A percentile compares a stretch with the other conserved stretches of the same genome.
These are phyloP conservation scores for Xylaria sp. DNA, from an alignment of 2,329 filamentous ascomycete species.

Conservation along the genomic window DNA sequence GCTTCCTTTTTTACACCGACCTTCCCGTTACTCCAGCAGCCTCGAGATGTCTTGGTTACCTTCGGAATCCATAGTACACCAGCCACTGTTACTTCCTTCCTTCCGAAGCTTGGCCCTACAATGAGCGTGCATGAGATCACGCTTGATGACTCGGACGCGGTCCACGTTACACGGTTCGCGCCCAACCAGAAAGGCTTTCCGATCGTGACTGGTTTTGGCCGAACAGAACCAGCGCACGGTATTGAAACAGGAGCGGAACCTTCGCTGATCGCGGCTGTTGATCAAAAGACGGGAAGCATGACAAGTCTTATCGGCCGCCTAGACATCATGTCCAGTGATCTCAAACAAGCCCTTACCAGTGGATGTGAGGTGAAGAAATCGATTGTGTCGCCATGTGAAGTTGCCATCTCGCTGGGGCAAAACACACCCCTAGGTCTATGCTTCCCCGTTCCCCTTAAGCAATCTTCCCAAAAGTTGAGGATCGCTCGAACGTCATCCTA, in stretches of 20 bases:
- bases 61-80: neutral
- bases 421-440: slow-evolving; percentile 41
- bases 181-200: slow-evolving; percentile 22
- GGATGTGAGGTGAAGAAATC: slow-evolving; percentile 11
- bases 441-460: slow-evolving; percentile 49
- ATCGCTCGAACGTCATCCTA: slow-evolving; percentile 52
- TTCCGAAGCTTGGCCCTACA: slow-evolving; percentile 35
- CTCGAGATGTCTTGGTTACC: slow-evolving; percentile 36
- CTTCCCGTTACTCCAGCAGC: slow-evolving; percentile 43
- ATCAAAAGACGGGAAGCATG: slow-evolving; percentile 14
- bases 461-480: slow-evolving; percentile 43
- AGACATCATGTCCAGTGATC: slow-evolving; percentile 7
- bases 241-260: neutral
- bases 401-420: slow-evolving; percentile 49
- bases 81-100: neutral
- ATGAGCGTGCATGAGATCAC: slow-evolving; percentile 44
- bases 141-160: slow-evolving; percentile 33
- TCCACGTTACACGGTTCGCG: slow-evolving; percentile 24
- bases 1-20: slow-evolving; percentile 49
- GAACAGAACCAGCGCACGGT: neutral
- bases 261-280: slow-evolving; percentile 11
- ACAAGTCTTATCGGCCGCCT: slow-evolving; percentile 14
- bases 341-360: slow-evolving; percentile 8
- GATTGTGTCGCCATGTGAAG: slow-evolving; percentile 44
- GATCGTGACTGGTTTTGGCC: slow-evolving; percentile 14